Base-by-base conservation (phyloP, 1,284 basidiomycete genomes). In the Porodaedalea pini region DNA sequence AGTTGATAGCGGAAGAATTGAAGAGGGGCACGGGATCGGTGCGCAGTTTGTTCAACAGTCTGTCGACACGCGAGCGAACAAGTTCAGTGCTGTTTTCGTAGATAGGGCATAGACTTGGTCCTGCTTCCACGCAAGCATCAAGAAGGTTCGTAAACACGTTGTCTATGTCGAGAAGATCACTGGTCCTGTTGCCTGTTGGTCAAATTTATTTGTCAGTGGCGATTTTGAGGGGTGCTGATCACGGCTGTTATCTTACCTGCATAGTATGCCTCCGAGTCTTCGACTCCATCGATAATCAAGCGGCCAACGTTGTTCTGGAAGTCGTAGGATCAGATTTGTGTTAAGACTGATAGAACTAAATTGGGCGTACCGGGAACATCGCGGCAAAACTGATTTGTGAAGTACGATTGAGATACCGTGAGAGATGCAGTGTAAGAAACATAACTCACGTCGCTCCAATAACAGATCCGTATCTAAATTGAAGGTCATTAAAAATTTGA, bases 131-230 rank as follows among this genome's bases (percentile, higher is more conserved):
- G 44, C 65, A 66, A 2, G 45, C 55, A 17, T 63, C 36, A 43
- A 52, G 59, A 25, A 65, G 50, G 15, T 44, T 29, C 21, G 25
- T 19, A 4, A 61, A 23, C 0, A 17, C 60, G 1, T 21, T 34
- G 23, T 66, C 65, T 10, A 62, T 60, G 37, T 63, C 61, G 13
- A 54, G 49, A 3, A 65, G 58, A 34, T 61, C 61, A 23, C 58
- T 61, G 1, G 57, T 50, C 61, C 62, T 63, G 13, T 32, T 40
- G 3, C 49, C 61, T 62, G 23, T 10, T 31, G 19, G 7, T 23
- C 6, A 11, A n/a, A 7, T n/a, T 2, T 49, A 54, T 8, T 3
- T 13, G 39, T 10, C 4, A 13, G 32, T 23, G 2, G n/a, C 13
- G 27, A 19, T 2, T 37, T 13, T 36, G 37, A 19, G 19, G 11